Conservation (phyloP, 2,329 filamentous ascomycete genomes). For the Ophiocordyceps sinensis region DNA sequence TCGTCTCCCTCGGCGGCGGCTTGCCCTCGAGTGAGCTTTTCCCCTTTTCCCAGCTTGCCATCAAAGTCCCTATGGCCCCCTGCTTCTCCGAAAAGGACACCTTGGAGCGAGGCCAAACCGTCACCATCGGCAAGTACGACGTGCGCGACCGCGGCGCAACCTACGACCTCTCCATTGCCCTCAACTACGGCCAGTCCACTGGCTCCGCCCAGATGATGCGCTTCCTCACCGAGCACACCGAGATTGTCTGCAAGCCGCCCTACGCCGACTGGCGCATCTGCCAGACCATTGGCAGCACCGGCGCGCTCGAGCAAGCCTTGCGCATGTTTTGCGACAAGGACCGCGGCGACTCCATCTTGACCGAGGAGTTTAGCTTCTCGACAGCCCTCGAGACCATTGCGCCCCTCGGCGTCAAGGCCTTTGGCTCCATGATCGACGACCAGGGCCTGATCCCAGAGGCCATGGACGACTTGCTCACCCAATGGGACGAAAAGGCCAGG, state of each 20-base stretch:
- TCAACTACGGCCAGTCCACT: slow-evolving; percentile 85
- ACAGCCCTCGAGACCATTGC: slow-evolving; percentile 47
- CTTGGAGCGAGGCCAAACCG: slow-evolving; percentile 38
- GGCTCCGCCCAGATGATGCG: slow-evolving; percentile 79
- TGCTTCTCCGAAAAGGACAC: slow-evolving; percentile 59
- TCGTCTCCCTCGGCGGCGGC: slow-evolving; percentile 88
- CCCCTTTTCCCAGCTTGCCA: slow-evolving; percentile 64
- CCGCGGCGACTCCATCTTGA: slow-evolving; percentile 63
- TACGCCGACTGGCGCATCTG: slow-evolving; percentile 84
- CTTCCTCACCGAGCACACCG: slow-evolving; percentile 89
- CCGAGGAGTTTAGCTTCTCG: slow-evolving; percentile 85
- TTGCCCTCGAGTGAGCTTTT: slow-evolving; percentile 83
- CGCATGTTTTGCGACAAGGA: slow-evolving; percentile 62
- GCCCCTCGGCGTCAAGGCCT: slow-evolving; percentile 36
- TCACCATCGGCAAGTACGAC: slow-evolving; percentile 75
- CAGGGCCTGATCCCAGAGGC: slow-evolving; percentile 36
- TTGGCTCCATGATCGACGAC: slow-evolving; percentile 36
- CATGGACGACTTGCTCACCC: slow-evolving; percentile 35
- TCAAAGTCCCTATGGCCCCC: slow-evolving; percentile 58
- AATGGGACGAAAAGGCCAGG: slow-evolving; percentile 31
- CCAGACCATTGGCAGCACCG: slow-evolving; percentile 76
- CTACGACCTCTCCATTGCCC: slow-evolving; percentile 69
- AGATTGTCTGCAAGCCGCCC: slow-evolving; percentile 73
- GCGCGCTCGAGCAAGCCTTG: slow-evolving; percentile 67
- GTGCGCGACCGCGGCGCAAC: slow-evolving; percentile 38